phyloP scores from a whole-genome alignment of 2,329 filamentous ascomycete species.

The Colletotrichum noveboracense region DNA sequence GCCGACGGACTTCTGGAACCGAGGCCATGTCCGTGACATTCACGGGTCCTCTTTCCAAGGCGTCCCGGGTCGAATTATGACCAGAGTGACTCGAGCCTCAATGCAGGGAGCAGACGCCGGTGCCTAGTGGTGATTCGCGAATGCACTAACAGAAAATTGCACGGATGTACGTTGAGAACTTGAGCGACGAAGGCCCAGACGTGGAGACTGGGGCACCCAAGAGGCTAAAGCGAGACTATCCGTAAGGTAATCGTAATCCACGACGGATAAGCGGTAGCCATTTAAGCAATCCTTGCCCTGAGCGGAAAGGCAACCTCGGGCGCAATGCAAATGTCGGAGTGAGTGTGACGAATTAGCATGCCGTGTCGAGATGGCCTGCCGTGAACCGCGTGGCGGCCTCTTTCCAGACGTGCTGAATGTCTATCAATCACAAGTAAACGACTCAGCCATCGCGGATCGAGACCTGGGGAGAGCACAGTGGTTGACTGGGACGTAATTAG shows the following conservation, averaged over 20 bases:
- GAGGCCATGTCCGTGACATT: background rate
- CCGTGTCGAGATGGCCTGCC: background rate
- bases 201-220: background rate
- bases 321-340: background rate
- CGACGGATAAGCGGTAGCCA: background rate
- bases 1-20: slow-evolving; percentile 6
- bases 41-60: background rate
- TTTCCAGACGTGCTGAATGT: background rate
- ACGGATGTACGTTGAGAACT: slow-evolving; percentile 9
- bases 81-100: slow-evolving; percentile 11
- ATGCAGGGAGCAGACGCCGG: slow-evolving; percentile 5
- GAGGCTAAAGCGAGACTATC: background rate
- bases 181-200: background rate
- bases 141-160: slow-evolving; percentile 7
- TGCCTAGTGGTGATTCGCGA: background rate
- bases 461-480: background rate
- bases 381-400: background rate
- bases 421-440: slow-evolving; percentile 21
- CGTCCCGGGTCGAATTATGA: background rate
- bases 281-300: background rate
- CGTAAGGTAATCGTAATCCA: background rate
- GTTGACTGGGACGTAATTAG: background rate
- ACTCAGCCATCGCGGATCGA: background rate
- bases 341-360: slow-evolving; percentile 15
- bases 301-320: background rate